Percentiles rank a stretch among this genome's conserved stretches.
phyloP scores from a whole-genome alignment of 1,284 basidiomycete genomes.

The Golubevia sp. region DNA sequence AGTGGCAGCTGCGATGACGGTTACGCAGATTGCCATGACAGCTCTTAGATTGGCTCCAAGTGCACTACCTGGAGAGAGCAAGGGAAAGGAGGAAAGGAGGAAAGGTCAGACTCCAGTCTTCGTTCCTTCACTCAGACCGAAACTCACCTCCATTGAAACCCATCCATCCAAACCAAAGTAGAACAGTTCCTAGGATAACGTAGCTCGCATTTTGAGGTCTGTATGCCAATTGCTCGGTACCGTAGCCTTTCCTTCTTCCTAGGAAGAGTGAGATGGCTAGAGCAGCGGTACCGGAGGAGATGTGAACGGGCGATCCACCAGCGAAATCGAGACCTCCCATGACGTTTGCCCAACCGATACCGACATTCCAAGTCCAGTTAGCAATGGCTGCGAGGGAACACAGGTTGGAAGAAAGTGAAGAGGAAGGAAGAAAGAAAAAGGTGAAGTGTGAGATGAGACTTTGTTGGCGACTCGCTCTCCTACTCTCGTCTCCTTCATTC shows the following conservation, averaged over 20 bases:
- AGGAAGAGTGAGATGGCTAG: conserved; percentile 61
- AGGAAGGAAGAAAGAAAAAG: no score
- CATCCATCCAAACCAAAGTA: conserved; percentile 63
- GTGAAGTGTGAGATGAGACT: no score
- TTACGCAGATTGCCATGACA: conserved; percentile 62
- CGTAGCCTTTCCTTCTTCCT: conserved; percentile 63
- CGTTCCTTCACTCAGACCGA: conserved; percentile 6
- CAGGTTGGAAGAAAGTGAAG: no score
- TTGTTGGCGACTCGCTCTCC: no score
- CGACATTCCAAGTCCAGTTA: conserved; percentile 56
- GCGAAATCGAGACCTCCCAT: conserved; percentile 63
- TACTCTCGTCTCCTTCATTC: not conserved
- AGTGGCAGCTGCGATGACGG: conserved; percentile 76
- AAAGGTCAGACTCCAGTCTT: not conserved
- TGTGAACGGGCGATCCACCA: conserved; percentile 63
- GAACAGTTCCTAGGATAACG: conserved; percentile 63
- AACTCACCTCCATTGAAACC: conserved; percentile 46
- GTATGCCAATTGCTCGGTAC: conserved; percentile 62
- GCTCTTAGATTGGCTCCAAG: conserved; percentile 63
- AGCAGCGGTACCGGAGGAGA: conserved; percentile 61
- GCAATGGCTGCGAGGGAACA: conserved; percentile 30
- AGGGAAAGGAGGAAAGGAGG: not conserved
- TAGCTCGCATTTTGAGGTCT: conserved; percentile 61
- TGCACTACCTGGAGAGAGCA: conserved; percentile 19
- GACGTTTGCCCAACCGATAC: conserved; percentile 49